Percentiles rank a stretch among this genome's conserved stretches.
Evolutionary conservation across 371 early-diverging fungal species (phyloP).

Genomic region (Chytridium lagenaria): DNA sequence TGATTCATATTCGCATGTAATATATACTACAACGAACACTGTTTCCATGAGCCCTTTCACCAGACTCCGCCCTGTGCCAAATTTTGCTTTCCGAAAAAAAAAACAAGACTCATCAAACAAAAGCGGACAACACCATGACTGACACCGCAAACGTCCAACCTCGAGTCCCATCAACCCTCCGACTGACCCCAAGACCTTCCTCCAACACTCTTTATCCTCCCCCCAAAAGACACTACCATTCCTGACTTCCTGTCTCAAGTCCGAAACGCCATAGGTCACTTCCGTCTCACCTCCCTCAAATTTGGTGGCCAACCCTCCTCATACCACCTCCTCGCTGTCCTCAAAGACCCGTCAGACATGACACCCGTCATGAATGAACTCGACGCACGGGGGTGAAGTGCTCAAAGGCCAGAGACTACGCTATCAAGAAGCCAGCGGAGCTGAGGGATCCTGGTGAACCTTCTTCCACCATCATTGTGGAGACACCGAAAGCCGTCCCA

Average conservation of each 20-base stretch:
- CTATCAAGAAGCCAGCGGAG: neutral
- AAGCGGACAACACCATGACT: too few species aligned
- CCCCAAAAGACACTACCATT: neutral
- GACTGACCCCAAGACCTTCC: too few species aligned
- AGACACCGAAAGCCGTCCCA: neutral
- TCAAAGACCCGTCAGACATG: neutral
- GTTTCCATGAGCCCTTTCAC: too few species aligned
- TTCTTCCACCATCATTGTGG: neutral
- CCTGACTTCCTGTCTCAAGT: neutral
- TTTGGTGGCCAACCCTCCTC: neutral
- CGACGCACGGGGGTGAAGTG: neutral
- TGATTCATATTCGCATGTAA: too few species aligned
- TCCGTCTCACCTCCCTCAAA: neutral
- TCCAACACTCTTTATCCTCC: conserved; percentile 1
- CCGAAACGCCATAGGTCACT: conserved; percentile 4
- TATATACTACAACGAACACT: too few species aligned
- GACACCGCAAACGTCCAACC: too few species aligned
- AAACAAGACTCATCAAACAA: too few species aligned
- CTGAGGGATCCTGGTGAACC: neutral
- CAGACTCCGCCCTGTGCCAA: too few species aligned
- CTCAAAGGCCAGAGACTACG: conserved; percentile 1
- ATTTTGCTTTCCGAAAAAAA: too few species aligned
- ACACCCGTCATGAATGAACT: neutral
- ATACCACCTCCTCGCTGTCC: neutral
- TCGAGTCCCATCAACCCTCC: too few species aligned